Evolutionary conservation across 371 early-diverging fungal genomes (phyloP).

Genomic region (Apophysomyces trapeziformis): DNA sequence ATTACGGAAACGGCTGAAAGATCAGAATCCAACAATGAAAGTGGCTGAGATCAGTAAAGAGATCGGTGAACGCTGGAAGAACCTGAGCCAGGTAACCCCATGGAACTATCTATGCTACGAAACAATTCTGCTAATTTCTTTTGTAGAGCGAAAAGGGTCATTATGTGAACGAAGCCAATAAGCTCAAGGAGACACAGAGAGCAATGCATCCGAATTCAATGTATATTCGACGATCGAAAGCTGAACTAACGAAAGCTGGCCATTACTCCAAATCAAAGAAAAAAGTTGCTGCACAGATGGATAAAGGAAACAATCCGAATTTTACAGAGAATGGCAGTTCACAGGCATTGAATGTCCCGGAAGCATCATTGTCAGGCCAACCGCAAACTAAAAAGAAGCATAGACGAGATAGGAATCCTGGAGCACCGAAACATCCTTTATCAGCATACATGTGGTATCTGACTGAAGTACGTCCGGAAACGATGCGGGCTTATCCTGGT

Average conservation of each 20-base stretch:
- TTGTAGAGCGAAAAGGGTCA: constrained; percentile 38
- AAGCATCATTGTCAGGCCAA: neutral
- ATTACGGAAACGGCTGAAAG: constrained; percentile 63
- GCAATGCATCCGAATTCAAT: constrained; percentile 65
- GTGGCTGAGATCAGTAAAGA: constrained; percentile 70
- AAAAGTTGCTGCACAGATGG: constrained; percentile 10
- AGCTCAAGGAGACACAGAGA: constrained; percentile 43
- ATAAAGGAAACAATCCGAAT: constrained; percentile 9
- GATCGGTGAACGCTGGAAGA: constrained; percentile 65
- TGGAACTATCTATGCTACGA: neutral
- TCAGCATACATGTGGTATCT: constrained; percentile 78
- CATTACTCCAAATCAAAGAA: constrained; percentile 33
- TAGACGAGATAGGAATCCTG: constrained; percentile 58
- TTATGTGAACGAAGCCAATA: constrained; percentile 45
- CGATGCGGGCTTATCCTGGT: constrained; percentile 66
- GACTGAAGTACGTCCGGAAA: constrained; percentile 66
- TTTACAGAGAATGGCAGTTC: constrained; percentile 1
- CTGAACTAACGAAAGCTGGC: constrained; percentile 63
- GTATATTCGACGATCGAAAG: constrained; percentile 72
- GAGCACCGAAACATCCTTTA: constrained; percentile 80
- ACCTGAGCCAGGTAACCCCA: constrained; percentile 37
- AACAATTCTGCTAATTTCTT: neutral
- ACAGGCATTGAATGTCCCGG: neutral
- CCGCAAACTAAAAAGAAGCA: constrained; percentile 17
- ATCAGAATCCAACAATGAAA: constrained; percentile 67